Evolutionary conservation across 2,329 filamentous ascomycete genomes (phyloP), one percentile per base, ranked within the genome.

Genomic region (Calonectria pauciramosa): DNA sequence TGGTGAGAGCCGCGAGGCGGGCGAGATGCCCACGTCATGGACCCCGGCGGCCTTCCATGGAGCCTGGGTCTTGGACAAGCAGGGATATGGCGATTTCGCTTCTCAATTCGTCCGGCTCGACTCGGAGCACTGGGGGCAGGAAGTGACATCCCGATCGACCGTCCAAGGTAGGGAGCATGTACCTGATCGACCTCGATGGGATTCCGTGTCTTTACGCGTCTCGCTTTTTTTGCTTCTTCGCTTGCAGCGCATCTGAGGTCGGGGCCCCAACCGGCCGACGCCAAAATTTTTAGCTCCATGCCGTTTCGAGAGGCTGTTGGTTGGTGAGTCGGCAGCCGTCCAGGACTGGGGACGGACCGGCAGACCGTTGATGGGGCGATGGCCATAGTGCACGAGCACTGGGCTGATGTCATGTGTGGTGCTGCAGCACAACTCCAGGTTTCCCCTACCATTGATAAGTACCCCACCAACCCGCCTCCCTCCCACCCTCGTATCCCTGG

Each of bases 1-100:
- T 78, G 69, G 73, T 73, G 64, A 75, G 67, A 65, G 41, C 70
- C 71, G 78, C 71, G 74, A 75, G 79, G 73, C 65, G 78, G 71
- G 77, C 68, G 68, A 75, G 71, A 74, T 73, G 77, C 78, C 79
- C 79, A 80, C 79, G 79, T 80, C 79, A 80, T 81, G 79, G 73
- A 70, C 34, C 67, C 67, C 68, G 54, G 68, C 34, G 47, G 44
- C 64, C 64, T 65, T 54, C 36, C 59, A 23, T 51, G 54, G 69
- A 47, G 70, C 64, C 52, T 59, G 51, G 63, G 64, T 54, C 64
- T 51, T 44, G 54, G 44, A 38, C 23, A 51, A n/a, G 36, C 70
- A 72, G 70, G 70, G 70, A 68, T 68, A 34, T n/a, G 20, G 11
- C 16, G 36, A 41, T 49, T 23, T 49, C 20, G 30, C 23, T 38